These are phyloP conservation scores for Vitis labrusca DNA, from an alignment of 164 flowering plant genomes.

Conservation along the genomic window DNA sequence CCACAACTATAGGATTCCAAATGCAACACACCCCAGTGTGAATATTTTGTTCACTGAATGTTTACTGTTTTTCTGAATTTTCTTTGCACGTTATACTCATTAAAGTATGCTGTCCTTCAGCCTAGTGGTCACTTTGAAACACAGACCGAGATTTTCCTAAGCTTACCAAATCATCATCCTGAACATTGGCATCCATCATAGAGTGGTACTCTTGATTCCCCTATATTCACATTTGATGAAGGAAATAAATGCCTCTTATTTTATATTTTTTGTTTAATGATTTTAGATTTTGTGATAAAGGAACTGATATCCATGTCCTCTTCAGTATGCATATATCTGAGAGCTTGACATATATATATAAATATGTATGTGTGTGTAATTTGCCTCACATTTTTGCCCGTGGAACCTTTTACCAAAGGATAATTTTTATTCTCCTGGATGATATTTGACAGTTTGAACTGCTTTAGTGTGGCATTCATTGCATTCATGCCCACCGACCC, in stretches of 20 bases:
- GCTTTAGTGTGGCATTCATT: slow-evolving; percentile 86
- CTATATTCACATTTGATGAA: too few species aligned
- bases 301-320: too few species aligned
- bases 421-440: background rate
- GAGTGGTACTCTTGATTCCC: slow-evolving; percentile 61
- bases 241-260: too few species aligned
- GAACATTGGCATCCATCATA: slow-evolving; percentile 99
- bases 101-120: slow-evolving; percentile 33
- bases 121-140: slow-evolving; percentile 99
- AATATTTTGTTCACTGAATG: too few species aligned
- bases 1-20: too few species aligned
- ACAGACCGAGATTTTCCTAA: slow-evolving; percentile 92
- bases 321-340: too few species aligned
- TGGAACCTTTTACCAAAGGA: too few species aligned
- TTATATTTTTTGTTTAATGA: background rate
- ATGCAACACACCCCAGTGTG: too few species aligned
- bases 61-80: background rate
- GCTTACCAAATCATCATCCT: slow-evolving; percentile 96
- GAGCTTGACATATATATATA: too few species aligned
- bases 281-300: background rate
- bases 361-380: too few species aligned
- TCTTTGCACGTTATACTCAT: background rate
- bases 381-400: too few species aligned
- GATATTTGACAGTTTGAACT: slow-evolving; percentile 70
- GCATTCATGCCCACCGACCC: slow-evolving; percentile 99